A percentile compares a stretch with the other conserved stretches of the same genome.
Conservation (phyloP, 495 filamentous ascomycete species). For the Daldinia loculata region DNA sequence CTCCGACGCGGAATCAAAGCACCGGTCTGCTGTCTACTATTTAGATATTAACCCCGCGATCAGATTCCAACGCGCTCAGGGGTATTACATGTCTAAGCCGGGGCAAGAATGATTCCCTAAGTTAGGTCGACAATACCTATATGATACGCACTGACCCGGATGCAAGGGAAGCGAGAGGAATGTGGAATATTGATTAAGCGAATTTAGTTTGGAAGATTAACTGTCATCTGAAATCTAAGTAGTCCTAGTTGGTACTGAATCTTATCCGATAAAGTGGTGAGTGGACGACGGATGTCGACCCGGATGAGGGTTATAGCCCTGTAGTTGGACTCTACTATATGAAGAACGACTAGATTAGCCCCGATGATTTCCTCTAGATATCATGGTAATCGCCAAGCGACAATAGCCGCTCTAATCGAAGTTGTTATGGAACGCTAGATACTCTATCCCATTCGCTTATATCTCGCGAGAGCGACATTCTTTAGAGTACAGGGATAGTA, state of each 20-base stretch:
- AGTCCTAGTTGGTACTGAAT: background rate
- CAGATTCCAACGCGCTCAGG: background rate
- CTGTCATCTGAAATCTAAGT: background rate
- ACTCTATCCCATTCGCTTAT: background rate
- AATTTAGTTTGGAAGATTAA: background rate
- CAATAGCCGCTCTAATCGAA: background rate
- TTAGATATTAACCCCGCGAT: background rate
- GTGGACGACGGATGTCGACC: background rate
- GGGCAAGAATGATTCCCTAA: background rate
- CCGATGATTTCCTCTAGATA: background rate
- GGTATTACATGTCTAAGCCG: background rate
- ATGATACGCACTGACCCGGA: background rate
- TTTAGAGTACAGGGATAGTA: background rate
- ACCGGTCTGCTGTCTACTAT: background rate
- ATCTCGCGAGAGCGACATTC: background rate
- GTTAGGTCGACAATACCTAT: background rate
- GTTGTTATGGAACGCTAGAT: background rate
- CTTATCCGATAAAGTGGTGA: constrained; percentile 13
- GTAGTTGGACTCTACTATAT: background rate
- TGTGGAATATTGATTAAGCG: background rate
- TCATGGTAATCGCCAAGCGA: background rate
- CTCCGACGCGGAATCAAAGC: constrained; percentile 1
- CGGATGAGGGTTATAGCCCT: background rate
- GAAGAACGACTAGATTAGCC: no score
- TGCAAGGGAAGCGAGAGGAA: background rate